phyloP scores from a whole-genome alignment of 2,329 filamentous ascomycete species.

The Dactylella cylindrospora region DNA sequence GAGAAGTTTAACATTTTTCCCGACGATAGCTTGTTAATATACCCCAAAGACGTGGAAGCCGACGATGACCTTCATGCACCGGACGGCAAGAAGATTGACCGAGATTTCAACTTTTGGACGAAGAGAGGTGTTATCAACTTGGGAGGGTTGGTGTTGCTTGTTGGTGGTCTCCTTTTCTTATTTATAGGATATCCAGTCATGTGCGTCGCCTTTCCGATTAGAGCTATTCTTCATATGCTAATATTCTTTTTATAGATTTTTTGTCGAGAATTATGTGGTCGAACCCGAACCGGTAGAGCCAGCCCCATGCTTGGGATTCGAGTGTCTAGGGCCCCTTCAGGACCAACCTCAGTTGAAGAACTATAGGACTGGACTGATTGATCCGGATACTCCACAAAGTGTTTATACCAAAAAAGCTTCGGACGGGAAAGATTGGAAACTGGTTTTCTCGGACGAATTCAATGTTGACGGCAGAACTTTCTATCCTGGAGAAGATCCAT shows the following conservation, averaged over 20 bases:
- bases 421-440: conserved; percentile 63
- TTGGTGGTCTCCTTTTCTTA: conserved; percentile 63
- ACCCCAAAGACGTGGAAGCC: conserved; percentile 72
- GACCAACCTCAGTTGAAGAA: conserved; percentile 58
- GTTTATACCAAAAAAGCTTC: conserved; percentile 60
- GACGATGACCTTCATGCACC: conserved; percentile 73
- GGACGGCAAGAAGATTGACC: conserved; percentile 64
- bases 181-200: conserved; percentile 71
- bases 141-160: conserved; percentile 63
- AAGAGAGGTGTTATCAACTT: conserved; percentile 66
- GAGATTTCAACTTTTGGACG: conserved; percentile 67
- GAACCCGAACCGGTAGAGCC: not conserved
- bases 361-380: conserved; percentile 63
- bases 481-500: conserved; percentile 70
- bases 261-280: conserved; percentile 26
- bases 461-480: conserved; percentile 68
- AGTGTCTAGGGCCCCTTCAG: conserved; percentile 58
- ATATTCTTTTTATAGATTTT: conserved; percentile 23
- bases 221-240: conserved; percentile 1
- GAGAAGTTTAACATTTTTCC: conserved; percentile 74
- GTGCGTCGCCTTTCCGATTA: conserved; percentile 56
- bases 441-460: conserved; percentile 74
- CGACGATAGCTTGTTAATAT: conserved; percentile 66
- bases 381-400: conserved; percentile 66
- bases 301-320: conserved; percentile 53